These are phyloP conservation scores for Candida boidinii DNA, from an alignment of 805 yeast genomes.

Conservation along the genomic window DNA sequence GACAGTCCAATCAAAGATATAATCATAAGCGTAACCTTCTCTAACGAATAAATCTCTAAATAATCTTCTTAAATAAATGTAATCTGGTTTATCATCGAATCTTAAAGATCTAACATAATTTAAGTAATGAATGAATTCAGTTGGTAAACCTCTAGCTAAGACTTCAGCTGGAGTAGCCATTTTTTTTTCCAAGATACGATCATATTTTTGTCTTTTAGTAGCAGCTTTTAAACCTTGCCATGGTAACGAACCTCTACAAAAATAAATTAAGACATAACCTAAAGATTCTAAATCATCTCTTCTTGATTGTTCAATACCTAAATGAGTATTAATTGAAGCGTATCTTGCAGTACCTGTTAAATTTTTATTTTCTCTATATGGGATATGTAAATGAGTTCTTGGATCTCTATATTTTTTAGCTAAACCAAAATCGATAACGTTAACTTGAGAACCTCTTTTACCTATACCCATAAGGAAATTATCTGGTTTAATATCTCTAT, in stretches of 20 bases:
- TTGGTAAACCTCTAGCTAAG: constrained; percentile 86
- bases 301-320: constrained; percentile 94
- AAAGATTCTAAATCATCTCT: constrained; percentile 93
- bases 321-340: constrained; percentile 90
- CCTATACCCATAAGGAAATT: constrained; percentile 86
- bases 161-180: constrained; percentile 82
- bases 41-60: constrained; percentile 84
- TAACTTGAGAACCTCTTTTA: constrained; percentile 88
- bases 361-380: constrained; percentile 92
- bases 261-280: constrained; percentile 90
- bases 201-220: constrained; percentile 94
- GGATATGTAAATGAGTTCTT: constrained; percentile 87
- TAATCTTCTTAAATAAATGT: constrained; percentile 76
- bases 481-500: constrained; percentile 79
- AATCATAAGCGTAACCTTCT: constrained; percentile 87
- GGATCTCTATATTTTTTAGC: constrained; percentile 94
- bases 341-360: constrained; percentile 97
- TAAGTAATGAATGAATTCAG: constrained; percentile 81
- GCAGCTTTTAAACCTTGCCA: constrained; percentile 99
- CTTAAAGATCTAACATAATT: constrained; percentile 83
- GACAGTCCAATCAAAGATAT: constrained; percentile 94
- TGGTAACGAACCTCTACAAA: constrained; percentile 91
- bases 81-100: constrained; percentile 96
- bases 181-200: constrained; percentile 91
- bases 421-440: constrained; percentile 89